phyloP scores from a whole-genome alignment of 352 stramenopile genomes.

The Pythium monospermum region DNA sequence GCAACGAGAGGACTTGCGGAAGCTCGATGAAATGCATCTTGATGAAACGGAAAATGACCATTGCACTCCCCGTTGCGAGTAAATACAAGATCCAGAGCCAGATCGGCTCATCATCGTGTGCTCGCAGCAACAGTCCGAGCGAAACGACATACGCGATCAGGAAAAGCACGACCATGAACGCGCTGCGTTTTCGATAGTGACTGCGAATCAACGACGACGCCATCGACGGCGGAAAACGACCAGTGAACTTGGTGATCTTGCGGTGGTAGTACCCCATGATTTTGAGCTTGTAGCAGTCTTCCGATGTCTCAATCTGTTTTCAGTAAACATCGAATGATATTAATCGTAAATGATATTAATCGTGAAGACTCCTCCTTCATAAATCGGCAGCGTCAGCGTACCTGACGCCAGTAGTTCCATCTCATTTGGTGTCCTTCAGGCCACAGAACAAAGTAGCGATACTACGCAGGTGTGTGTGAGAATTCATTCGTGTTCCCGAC shows the following conservation, averaged over 20 bases:
- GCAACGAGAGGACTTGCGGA: constrained; percentile 57
- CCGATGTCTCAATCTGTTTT: constrained; percentile 57
- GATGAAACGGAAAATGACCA: constrained; percentile 60
- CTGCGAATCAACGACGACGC: constrained; percentile 36
- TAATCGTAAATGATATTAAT: neutral
- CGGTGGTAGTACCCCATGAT: constrained; percentile 81
- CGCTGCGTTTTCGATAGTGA: constrained; percentile 47
- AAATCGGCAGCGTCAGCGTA: too few species aligned
- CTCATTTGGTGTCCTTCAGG: constrained; percentile 62
- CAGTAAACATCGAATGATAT: neutral
- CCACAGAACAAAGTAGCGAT: constrained; percentile 67
- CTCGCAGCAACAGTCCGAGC: constrained; percentile 36
- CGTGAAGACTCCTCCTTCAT: too few species aligned
- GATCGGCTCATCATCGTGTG: constrained; percentile 27
- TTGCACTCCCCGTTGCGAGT: constrained; percentile 44
- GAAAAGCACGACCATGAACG: constrained; percentile 45
- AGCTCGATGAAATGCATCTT: constrained; percentile 75
- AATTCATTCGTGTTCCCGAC: too few species aligned
- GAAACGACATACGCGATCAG: constrained; percentile 30
- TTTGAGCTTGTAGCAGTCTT: constrained; percentile 71
- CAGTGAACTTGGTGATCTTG: constrained; percentile 75
- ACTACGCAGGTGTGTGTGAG: constrained; percentile 23
- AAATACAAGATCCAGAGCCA: constrained; percentile 56
- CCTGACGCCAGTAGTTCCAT: constrained; percentile 72
- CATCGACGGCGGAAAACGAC: constrained; percentile 46